These are phyloP conservation scores for Alternaria consortialis DNA, from an alignment of 2,329 filamentous ascomycete genomes.

Conservation along the genomic window DNA sequence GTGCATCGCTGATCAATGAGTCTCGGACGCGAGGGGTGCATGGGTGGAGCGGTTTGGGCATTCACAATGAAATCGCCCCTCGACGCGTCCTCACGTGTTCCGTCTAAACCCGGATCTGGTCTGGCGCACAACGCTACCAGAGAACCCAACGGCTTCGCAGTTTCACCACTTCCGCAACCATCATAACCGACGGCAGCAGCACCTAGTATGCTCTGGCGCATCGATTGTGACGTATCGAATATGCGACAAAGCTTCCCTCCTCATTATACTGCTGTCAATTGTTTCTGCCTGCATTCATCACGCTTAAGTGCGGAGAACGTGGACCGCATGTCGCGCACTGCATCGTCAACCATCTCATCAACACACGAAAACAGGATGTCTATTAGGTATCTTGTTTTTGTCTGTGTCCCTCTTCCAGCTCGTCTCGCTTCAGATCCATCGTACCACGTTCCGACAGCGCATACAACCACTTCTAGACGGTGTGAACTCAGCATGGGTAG, in stretches of 20 bases:
- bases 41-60: slow-evolving; percentile 14
- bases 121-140: slow-evolving; percentile 3
- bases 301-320: neutral
- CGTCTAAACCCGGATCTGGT: slow-evolving; percentile 12
- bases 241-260: neutral
- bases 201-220: neutral
- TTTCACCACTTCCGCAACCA: slow-evolving; percentile 6
- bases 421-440: neutral
- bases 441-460: neutral
- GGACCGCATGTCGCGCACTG: neutral
- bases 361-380: neutral
- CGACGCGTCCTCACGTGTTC: slow-evolving; percentile 19
- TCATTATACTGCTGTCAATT: neutral
- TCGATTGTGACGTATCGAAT: slow-evolving; percentile 1
- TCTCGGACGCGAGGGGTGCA: slow-evolving; percentile 8
- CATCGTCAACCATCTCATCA: neutral
- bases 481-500: neutral
- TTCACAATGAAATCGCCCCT: slow-evolving; percentile 14
- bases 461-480: neutral
- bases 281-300: neutral
- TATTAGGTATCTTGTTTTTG: neutral
- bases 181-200: neutral
- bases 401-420: neutral
- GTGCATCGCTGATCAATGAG: slow-evolving; percentile 25
- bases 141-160: slow-evolving; percentile 15